These are phyloP conservation scores for Poa annua DNA, from an alignment of 176 grass and related monocot species.

Conservation along the genomic window DNA sequence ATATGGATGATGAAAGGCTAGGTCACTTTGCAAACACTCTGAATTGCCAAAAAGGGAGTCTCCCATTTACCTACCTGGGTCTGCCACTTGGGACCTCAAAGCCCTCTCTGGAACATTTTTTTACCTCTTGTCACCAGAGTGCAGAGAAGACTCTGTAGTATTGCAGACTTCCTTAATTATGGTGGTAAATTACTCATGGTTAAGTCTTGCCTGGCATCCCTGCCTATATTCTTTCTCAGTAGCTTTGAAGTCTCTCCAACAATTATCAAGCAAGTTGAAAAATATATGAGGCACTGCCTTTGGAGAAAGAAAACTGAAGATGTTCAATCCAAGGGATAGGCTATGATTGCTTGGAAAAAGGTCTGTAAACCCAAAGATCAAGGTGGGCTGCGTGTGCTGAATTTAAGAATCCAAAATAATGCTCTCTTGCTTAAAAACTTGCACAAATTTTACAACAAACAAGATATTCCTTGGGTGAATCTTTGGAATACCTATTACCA, in stretches of 20 bases:
- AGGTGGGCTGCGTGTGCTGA: no score
- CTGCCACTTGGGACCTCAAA: no score
- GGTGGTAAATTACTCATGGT: not conserved
- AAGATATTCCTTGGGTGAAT: no score
- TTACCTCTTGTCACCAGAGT: not conserved
- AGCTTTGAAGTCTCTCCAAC: not conserved
- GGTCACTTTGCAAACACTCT: no score
- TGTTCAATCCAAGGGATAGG: not conserved
- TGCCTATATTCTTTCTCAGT: not conserved
- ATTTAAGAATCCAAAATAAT: no score
- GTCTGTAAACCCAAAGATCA: not conserved
- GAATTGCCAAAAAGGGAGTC: no score
- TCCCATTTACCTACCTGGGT: no score
- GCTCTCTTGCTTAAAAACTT: no score
- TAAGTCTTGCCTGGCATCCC: not conserved
- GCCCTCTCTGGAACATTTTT: no score
- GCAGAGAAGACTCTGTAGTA: not conserved
- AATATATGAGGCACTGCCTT: not conserved
- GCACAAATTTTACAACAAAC: no score
- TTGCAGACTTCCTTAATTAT: not conserved
- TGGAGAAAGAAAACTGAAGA: not conserved
- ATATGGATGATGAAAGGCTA: no score
- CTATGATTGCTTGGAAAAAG: not conserved
- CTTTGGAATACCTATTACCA: no score
- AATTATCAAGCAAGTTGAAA: accelerated